Evolutionary conservation across 1,284 basidiomycete species (phyloP), one percentile per base, ranked within the genome.

Genomic region (Ustilago sp.): DNA sequence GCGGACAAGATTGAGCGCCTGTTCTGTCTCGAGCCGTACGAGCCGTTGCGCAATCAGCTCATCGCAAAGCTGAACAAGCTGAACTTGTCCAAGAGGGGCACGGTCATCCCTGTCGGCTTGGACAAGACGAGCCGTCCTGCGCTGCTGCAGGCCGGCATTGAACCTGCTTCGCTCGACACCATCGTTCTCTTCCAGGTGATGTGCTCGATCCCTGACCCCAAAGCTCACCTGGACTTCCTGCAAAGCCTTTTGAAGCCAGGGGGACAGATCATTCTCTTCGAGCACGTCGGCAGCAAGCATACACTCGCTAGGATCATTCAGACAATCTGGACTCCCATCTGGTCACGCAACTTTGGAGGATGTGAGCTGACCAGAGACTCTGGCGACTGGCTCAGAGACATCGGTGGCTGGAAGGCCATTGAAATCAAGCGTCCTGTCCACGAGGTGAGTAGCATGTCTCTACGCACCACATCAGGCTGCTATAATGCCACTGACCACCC

Each of bases 161-260:
- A 66, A 11, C 57, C 71, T 4, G 73, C 50, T 31, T 62, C 61
- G 32, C 54, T 82, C 19, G 82, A 83, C 56, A 81, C 80, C n/a
- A 59, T 82, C 55, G 71, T 82, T 0, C 62, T 82, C 32, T 77
- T 82, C 31, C 80, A 83, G 38, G 81, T 82, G 2, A 59, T 82
- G 23, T 83, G 81, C 68, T 77, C 74, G 8, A 69, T 83, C 19
- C 66, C 70, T 2, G 50, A 80, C 1, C 80, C 79, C 8, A 72
- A 82, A 53, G 39, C 55, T 3, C 80, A 81, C 43, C 63, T 83
- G 15, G 51, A 63, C 2, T 74, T 64, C 60, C 57, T 80, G 12
- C 77, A 76, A 50, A 59, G 61, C 19, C 66, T 80, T 4, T 58
- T 82, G 34, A 77, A 79, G 48, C 74, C 77, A 6, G 80, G 80